phyloP scores from a whole-genome alignment of 139 green algal species.

The Chlamydomonas sphaeroides region DNA sequence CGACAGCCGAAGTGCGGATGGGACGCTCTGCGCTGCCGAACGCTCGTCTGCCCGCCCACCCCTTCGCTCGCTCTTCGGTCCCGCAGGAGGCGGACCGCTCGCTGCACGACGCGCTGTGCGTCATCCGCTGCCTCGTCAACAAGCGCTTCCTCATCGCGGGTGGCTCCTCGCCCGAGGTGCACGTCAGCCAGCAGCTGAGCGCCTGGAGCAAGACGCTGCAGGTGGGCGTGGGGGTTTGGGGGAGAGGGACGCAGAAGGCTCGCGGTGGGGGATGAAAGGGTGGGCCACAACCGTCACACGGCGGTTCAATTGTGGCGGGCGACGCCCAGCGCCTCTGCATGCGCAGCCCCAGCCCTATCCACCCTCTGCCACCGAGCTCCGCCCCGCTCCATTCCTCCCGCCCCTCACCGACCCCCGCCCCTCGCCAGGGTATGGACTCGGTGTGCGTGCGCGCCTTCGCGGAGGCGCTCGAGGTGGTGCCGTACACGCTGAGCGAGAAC shows the following conservation, averaged over 20 bases:
- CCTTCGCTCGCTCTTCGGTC: not conserved
- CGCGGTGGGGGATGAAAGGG: too few species aligned
- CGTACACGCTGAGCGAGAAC: slow-evolving; percentile 99
- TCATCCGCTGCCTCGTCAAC: slow-evolving; percentile 92
- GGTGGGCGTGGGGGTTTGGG: slow-evolving; percentile 39
- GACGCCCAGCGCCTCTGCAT: too few species aligned
- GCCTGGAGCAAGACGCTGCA: slow-evolving; percentile 90
- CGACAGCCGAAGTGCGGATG: too few species aligned
- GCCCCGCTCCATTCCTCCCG: too few species aligned
- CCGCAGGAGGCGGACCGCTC: slow-evolving; percentile 90
- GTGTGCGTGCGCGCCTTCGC: slow-evolving; percentile 94
- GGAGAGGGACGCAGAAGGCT: not conserved
- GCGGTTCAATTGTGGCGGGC: too few species aligned
- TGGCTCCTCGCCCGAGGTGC: slow-evolving; percentile 92
- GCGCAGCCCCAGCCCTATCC: too few species aligned
- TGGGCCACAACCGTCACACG: too few species aligned
- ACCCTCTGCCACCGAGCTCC: too few species aligned
- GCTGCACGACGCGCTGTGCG: slow-evolving; percentile 94
- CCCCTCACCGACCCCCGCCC: not conserved
- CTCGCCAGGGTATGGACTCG: slow-evolving; percentile 90
- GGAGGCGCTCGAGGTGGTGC: slow-evolving; percentile 97
- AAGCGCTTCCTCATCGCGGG: slow-evolving; percentile 95
- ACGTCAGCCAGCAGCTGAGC: slow-evolving; percentile 74
- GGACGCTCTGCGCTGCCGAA: too few species aligned
- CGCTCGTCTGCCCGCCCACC: not conserved